These are phyloP conservation scores for Trichoderma hamatum DNA, from an alignment of 2,329 filamentous ascomycete genomes.

Conservation along the genomic window DNA sequence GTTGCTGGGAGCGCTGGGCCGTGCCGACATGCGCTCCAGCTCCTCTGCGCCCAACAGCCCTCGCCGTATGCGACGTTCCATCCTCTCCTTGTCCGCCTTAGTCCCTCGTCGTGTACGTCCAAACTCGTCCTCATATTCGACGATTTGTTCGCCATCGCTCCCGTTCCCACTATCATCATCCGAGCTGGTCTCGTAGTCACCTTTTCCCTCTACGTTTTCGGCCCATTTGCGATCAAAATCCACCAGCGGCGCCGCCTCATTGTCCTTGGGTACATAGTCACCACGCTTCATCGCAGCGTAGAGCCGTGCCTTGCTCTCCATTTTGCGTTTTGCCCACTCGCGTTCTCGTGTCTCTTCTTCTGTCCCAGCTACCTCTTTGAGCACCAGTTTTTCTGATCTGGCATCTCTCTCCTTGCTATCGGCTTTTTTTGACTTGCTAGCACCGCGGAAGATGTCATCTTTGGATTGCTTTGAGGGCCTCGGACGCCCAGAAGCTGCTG, in stretches of 20 bases:
- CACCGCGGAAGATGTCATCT: conserved; percentile 49
- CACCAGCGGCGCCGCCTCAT: conserved; percentile 69
- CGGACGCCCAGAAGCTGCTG: conserved; percentile 44
- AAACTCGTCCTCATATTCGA: conserved; percentile 92
- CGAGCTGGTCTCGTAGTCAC: conserved; percentile 60
- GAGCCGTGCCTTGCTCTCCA: conserved; percentile 86
- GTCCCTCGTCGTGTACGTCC: conserved; percentile 79
- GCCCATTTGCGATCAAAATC: conserved; percentile 98
- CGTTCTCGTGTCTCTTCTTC: conserved; percentile 69
- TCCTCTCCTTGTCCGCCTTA: conserved; percentile 65
- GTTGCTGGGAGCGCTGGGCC: conserved; percentile 65
- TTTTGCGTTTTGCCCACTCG: conserved; percentile 72
- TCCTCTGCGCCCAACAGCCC: conserved; percentile 60
- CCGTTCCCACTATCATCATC: conserved; percentile 47
- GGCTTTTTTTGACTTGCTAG: conserved; percentile 34
- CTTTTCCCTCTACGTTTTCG: conserved; percentile 60
- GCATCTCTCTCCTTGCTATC: conserved; percentile 55
- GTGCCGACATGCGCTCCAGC: conserved; percentile 69
- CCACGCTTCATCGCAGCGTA: conserved; percentile 91
- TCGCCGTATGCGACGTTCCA: conserved; percentile 58
- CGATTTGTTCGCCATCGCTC: conserved; percentile 57
- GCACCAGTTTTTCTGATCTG: conserved; percentile 44
- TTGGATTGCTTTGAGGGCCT: conserved; percentile 53
- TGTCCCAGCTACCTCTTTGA: conserved; percentile 57
- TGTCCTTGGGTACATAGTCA: conserved; percentile 72